Evolutionary conservation across 805 yeast species (phyloP).

Genomic region (Candida railenensis): DNA sequence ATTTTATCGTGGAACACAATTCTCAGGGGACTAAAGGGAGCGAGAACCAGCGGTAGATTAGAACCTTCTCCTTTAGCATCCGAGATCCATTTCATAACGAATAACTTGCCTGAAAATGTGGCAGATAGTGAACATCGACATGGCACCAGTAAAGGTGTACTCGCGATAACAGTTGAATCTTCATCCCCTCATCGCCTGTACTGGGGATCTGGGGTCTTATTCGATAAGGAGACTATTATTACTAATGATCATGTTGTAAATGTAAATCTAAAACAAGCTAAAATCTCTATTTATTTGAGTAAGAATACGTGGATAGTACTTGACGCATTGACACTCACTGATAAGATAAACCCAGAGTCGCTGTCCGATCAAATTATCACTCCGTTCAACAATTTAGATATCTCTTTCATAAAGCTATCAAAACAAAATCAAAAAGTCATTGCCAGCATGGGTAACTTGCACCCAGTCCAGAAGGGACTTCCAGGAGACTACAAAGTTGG

Average conservation of each 20-base stretch:
- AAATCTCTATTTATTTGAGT: constrained; percentile 8
- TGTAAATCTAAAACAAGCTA: constrained; percentile 2
- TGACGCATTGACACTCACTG: neutral
- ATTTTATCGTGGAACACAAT: constrained; percentile 28
- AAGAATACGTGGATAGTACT: neutral
- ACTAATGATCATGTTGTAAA: constrained; percentile 45
- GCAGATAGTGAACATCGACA: neutral
- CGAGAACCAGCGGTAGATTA: neutral
- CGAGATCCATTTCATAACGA: neutral
- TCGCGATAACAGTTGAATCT: constrained; percentile 3
- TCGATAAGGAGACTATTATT: constrained; percentile 27
- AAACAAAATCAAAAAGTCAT: constrained; percentile 1
- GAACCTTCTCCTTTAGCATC: neutral
- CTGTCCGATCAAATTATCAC: constrained; percentile 15
- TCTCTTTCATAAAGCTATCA: constrained; percentile 34
- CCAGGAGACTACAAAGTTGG: constrained; percentile 10
- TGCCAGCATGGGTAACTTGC: neutral
- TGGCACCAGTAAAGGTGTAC: neutral
- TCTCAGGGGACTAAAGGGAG: constrained; percentile 3
- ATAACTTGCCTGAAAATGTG: neutral
- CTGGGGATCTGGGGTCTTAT: constrained; percentile 49
- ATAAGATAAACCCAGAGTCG: neutral
- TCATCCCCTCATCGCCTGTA: constrained; percentile 9
- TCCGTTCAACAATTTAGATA: constrained; percentile 34
- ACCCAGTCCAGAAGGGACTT: constrained; percentile 1